Base-by-base conservation (phyloP, 2,329 filamentous ascomycete species). In the Mycosphaerelloides madeirae region DNA sequence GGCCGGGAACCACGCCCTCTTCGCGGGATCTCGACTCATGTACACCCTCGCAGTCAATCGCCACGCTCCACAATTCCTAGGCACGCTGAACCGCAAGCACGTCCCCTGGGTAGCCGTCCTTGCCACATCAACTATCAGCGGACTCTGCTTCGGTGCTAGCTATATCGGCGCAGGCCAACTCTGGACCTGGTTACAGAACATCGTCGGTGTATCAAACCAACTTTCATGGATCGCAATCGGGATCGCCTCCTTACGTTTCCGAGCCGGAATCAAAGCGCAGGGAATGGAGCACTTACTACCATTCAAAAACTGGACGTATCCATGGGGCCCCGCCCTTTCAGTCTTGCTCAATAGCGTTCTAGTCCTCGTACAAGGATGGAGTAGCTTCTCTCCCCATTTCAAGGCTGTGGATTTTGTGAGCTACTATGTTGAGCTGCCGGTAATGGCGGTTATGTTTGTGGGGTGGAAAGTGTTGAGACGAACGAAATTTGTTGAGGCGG, bases 161-260 rank as follows among this genome's bases (percentile, higher is more conserved):
- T 83, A 81, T 50, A 82, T 84, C 41, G 54, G 80, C 0, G 80
- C 80, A 0, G 80, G 81, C 0, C 72, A 83, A 52, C 64, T 84
- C 3, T 84, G 80, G 80, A 75, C 72, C 1, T 84, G 81, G 80
- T 64, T 84, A 14, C 80, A 84, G 58, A 83, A 83, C 46, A 75
- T 84, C 35, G 79, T 84, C 43, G 80, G 80, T 9, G 81, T 84
- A 0, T 83, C 80, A 0, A 84, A 83, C 60, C 81, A 84, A 63
- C 65, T 84, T 3, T 78, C 78, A 38, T 84, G 81, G 80, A 75
- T 79, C 53, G 72, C 77, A 44, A 85, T 84, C 46, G 76, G 79
- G 6, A 69, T 84, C 42, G 76, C 81, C 1, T 83, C 79, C 0
- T 65, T 84, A n/a, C 78, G 81, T 19, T 84, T 84, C 68, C 78